These are phyloP conservation scores for Galeopsis tetrahit DNA, from an alignment of 257 asterid genomes.

Conservation along the genomic window DNA sequence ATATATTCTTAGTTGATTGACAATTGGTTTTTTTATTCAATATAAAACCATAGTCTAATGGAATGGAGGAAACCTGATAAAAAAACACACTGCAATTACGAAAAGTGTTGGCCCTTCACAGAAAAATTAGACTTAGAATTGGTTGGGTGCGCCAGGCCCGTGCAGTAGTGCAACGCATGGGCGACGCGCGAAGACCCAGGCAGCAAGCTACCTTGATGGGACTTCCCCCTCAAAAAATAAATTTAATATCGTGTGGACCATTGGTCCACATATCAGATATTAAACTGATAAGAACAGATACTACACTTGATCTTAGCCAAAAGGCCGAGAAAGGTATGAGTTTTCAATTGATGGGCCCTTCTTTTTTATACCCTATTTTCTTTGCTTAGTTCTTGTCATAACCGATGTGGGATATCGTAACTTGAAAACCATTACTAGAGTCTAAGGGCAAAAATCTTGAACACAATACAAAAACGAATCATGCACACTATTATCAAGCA, in stretches of 20 bases:
- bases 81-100: no score
- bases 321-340: slow-evolving; percentile 66
- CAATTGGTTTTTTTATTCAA: background rate
- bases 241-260: slow-evolving; percentile 56
- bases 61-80: no score
- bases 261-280: slow-evolving; percentile 64
- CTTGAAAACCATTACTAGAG: background rate
- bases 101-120: no score
- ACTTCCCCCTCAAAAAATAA: slow-evolving; percentile 39
- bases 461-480: background rate
- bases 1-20: background rate
- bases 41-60: no score
- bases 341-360: background rate
- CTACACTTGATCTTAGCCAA: slow-evolving; percentile 90
- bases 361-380: background rate
- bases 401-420: slow-evolving; percentile 51
- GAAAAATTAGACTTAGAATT: background rate
- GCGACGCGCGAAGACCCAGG: background rate
- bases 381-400: slow-evolving; percentile 16
- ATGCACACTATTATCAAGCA: background rate
- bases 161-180: background rate
- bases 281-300: slow-evolving; percentile 86
- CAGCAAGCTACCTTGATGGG: background rate
- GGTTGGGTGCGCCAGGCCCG: background rate
- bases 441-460: background rate